A percentile compares a stretch with the other conserved stretches of the same genome.
These are phyloP conservation scores for Yamadazyma spencermartinsiae DNA, from an alignment of 1,139 yeast genomes.

Conservation along the genomic window DNA sequence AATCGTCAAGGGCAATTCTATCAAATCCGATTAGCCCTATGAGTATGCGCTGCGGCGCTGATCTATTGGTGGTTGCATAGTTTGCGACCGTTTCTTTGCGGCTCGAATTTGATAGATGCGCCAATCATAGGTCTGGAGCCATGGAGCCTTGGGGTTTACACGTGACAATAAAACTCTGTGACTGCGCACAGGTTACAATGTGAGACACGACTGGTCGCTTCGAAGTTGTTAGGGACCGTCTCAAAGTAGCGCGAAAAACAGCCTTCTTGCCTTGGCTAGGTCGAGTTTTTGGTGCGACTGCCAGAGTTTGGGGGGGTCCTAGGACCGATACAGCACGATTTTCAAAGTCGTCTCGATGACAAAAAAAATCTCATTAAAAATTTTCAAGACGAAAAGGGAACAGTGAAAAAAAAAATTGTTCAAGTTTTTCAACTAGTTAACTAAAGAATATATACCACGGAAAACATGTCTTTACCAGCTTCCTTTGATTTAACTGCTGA, in stretches of 20 bases:
- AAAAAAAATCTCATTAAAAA: constrained; percentile 13
- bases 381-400: constrained; percentile 9
- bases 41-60: background rate
- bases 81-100: constrained; percentile 1
- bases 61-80: background rate
- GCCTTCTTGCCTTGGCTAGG: too few species aligned
- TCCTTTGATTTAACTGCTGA: constrained; percentile 93
- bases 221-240: too few species aligned
- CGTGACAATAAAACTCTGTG: background rate
- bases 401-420: constrained; percentile 4
- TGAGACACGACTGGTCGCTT: too few species aligned
- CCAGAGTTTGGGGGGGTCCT: background rate
- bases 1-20: too few species aligned
- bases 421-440: constrained; percentile 4
- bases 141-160: too few species aligned
- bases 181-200: too few species aligned
- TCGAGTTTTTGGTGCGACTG: background rate
- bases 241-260: too few species aligned
- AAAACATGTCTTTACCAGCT: constrained; percentile 79
- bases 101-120: too few species aligned
- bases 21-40: too few species aligned
- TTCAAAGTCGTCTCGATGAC: background rate
- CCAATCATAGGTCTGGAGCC: background rate
- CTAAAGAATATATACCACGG: constrained; percentile 4
- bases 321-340: background rate